Base-by-base conservation (phyloP, 208 protist genomes). In the Crithidia sp. region DNA sequence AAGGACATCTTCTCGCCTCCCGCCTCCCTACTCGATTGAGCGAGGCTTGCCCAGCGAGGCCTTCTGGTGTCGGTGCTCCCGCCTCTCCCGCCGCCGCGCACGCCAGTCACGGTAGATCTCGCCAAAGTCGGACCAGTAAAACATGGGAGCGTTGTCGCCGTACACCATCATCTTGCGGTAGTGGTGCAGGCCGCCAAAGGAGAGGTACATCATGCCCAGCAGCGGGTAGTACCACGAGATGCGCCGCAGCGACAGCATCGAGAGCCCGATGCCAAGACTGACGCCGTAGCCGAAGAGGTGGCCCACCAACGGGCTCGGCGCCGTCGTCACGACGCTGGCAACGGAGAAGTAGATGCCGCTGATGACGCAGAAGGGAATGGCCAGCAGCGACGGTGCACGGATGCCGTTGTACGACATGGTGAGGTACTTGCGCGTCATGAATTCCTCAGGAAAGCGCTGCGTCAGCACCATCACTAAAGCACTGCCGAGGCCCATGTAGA, bases 141-240 rank as follows among this genome's bases (percentile, higher is more conserved):
- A 93, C 10, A 96, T 80, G 0, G 91, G 91, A 8, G 91, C 88
- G 77, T 96, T 94, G 73, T 94, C 88, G 40, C 88, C 86, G 77
- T 90, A 89, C 62, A 96, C 71, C 91, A 93, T 96, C 85, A 96
- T 87, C 37, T 88, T 83, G 9, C 89, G 69, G 81, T 96, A 96
- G 81, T 96, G 91, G 67, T 96, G 91, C 44, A 96, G 81, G 8
- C 89, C 85, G 44, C 91, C 91, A 78, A 90, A 96, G 8, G 85
- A 84, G 37, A 96, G 75, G 68, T 94, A 96, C 76, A 89, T 87
- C 10, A 79, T 50, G 10, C 87, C 88, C 4, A 96, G 81, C 58
- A 93, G 71, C n/a, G 91, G 88, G 74, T 96, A 96, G 69, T 95
- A 95, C 86, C 87, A 95, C 36, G 90, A 95, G 7, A 95, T 71